Evolutionary conservation across 139 green algal species (phyloP), one percentile per base, ranked within the genome.

Genomic region (Marvania coccoides): DNA sequence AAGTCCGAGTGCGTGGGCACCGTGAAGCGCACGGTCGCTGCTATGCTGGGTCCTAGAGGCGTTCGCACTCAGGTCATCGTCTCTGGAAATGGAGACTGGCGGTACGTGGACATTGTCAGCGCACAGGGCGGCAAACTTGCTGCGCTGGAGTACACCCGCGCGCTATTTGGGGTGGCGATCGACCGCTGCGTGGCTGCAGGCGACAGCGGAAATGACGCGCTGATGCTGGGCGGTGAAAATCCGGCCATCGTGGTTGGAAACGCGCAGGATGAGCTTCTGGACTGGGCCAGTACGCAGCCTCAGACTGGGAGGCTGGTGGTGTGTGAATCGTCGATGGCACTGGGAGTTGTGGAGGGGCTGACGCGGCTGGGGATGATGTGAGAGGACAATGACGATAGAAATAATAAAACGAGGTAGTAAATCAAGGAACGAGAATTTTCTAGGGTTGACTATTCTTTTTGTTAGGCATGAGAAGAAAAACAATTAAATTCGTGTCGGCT

Each of bases 131-230:
- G 91, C 57, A 97, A 95, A 80, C 76, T 87, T 47, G 79, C 89
- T 57, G 85, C 89, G 3, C 71, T 95, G 28, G 84, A 96, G 46
- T 87, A 93, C 45, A 79, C 94, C 45, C 71, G 90, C 14, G 58
- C 66, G 31, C 58, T 80, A 26, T 87, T 88, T 51, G 77, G 75
- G 33, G 84, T 96, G 70, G 61, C 77, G 0, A 26, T 65, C 2
- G 36, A 60, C 2, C 58, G 67, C 28, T 94, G 85, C 8, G 78
- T 96, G 40, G 89, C 91, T n/a, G 92, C 87, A 33, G 91, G 91
- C 0, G 91, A 97, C 81, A 85, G 66, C 15, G 90, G 89, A 34
- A 97, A 97, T 69, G 91, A 97, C 73, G 91, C 91, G 38, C 74
- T 95, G 39, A 96, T 97, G 91, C 79, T 97, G 31, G 79, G 77